phyloP scores from a whole-genome alignment of 2,329 filamentous ascomycete genomes.

The Ascomycota sp. region DNA sequence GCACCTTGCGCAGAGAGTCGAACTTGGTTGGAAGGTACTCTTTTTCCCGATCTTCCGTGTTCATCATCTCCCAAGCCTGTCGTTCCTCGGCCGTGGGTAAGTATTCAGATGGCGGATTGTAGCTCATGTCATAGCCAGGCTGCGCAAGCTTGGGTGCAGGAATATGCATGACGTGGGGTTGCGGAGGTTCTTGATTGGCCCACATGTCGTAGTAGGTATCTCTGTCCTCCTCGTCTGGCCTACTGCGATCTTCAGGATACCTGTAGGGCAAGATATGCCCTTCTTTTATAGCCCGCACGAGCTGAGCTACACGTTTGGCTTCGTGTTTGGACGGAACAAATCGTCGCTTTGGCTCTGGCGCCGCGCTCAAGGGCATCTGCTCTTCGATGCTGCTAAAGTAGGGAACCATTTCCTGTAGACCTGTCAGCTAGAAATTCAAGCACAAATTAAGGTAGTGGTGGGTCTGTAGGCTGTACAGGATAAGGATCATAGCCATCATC shows the following conservation, averaged over 20 bases:
- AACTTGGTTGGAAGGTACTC: slow-evolving; percentile 73
- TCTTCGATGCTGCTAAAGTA: slow-evolving; percentile 86
- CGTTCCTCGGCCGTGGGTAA: slow-evolving; percentile 71
- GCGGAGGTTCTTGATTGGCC: slow-evolving; percentile 72
- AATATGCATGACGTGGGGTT: slow-evolving; percentile 82
- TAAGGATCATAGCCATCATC: slow-evolving; percentile 86
- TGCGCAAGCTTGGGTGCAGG: slow-evolving; percentile 85
- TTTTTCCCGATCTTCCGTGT: slow-evolving; percentile 78
- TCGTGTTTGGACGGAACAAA: slow-evolving; percentile 96
- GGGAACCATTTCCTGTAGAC: slow-evolving; percentile 55
- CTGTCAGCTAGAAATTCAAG: neutral
- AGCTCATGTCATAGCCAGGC: slow-evolving; percentile 86
- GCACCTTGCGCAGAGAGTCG: slow-evolving; percentile 72
- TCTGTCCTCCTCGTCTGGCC: slow-evolving; percentile 48
- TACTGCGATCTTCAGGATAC: slow-evolving; percentile 37
- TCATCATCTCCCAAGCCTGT: slow-evolving; percentile 63
- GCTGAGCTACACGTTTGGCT: slow-evolving; percentile 88
- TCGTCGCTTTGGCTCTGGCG: slow-evolving; percentile 85
- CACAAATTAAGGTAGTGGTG: neutral
- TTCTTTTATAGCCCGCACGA: slow-evolving; percentile 87
- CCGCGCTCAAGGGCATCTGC: slow-evolving; percentile 84
- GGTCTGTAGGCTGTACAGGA: slow-evolving; percentile 32
- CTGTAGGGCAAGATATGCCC: slow-evolving; percentile 85
- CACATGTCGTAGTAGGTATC: slow-evolving; percentile 74
- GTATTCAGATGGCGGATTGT: slow-evolving; percentile 91